Evolutionary conservation across 2,329 filamentous ascomycete species (phyloP).

Genomic region (Alternaria sp.): DNA sequence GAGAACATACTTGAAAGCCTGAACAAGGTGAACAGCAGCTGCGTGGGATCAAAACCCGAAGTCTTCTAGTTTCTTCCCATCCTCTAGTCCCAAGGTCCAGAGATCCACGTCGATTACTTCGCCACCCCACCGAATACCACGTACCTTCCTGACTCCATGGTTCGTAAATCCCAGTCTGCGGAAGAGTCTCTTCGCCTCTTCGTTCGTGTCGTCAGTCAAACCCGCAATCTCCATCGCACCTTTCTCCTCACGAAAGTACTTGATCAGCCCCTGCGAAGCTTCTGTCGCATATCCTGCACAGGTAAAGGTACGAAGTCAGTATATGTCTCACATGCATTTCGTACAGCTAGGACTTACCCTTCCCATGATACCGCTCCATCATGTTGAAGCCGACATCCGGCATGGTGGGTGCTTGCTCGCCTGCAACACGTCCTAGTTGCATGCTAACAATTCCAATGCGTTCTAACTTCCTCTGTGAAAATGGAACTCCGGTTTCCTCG

Average conservation of each 20-base stretch:
- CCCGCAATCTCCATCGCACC: constrained; percentile 11
- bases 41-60: background rate
- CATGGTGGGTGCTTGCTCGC: constrained; percentile 5
- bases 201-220: constrained; percentile 18
- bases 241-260: constrained; percentile 8
- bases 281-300: constrained; percentile 21
- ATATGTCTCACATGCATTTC: too few species aligned
- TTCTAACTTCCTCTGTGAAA: background rate
- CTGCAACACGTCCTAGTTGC: constrained; percentile 22
- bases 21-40: background rate
- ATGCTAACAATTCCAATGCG: constrained; percentile 26
- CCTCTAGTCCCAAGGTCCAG: constrained; percentile 15
- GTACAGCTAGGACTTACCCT: background rate
- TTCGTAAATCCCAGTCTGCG: constrained; percentile 21
- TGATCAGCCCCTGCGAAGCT: constrained; percentile 4
- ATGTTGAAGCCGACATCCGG: constrained; percentile 29
- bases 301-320: too few species aligned
- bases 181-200: constrained; percentile 18
- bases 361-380: constrained; percentile 15
- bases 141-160: constrained; percentile 12
- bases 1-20: too few species aligned
- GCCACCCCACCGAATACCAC: constrained; percentile 10
- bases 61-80: constrained; percentile 8
- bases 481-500: background rate
- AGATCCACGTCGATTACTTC: constrained; percentile 2